phyloP scores from a whole-genome alignment of 768 basidiomycete species.

The Leccinellum rugosiceps region DNA sequence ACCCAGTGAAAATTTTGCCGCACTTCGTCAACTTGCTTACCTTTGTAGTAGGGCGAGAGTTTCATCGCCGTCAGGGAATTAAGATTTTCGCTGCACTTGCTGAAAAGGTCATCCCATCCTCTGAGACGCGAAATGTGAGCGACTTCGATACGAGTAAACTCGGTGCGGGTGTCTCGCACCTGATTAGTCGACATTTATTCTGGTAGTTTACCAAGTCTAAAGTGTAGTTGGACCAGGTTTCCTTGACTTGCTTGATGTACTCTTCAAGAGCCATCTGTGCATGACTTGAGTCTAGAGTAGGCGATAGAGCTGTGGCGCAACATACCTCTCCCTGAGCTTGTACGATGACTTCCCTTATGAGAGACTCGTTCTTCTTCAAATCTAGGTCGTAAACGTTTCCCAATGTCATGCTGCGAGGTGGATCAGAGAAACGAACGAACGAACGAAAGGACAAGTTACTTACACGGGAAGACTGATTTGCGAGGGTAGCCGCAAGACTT shows the following conservation, averaged over 20 bases:
- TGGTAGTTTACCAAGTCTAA: constrained; percentile 97
- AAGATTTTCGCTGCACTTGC: constrained; percentile 94
- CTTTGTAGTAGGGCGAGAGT: constrained; percentile 97
- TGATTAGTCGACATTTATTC: constrained; percentile 95
- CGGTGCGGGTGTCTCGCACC: constrained; percentile 37
- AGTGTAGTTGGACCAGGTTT: constrained; percentile 94
- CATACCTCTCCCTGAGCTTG: constrained; percentile 95
- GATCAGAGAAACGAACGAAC: constrained; percentile 1
- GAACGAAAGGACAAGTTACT: constrained; percentile 25
- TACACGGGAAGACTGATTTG: constrained; percentile 76
- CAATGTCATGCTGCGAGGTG: constrained; percentile 74
- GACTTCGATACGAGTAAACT: neutral
- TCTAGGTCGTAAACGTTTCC: constrained; percentile 98
- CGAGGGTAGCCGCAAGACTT: constrained; percentile 70
- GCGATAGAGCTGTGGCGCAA: constrained; percentile 5
- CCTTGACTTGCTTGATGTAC: constrained; percentile 94
- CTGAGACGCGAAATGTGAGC: constrained; percentile 38
- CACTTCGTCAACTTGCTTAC: constrained; percentile 34
- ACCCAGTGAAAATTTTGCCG: neutral
- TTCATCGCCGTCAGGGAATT: constrained; percentile 98
- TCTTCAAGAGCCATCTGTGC: constrained; percentile 90
- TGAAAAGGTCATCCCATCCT: constrained; percentile 97
- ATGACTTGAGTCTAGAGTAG: constrained; percentile 14
- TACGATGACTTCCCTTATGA: constrained; percentile 92
- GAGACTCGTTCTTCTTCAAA: constrained; percentile 84